Evolutionary conservation across 805 yeast species (phyloP).

Genomic region (Pichia cabralensis): DNA sequence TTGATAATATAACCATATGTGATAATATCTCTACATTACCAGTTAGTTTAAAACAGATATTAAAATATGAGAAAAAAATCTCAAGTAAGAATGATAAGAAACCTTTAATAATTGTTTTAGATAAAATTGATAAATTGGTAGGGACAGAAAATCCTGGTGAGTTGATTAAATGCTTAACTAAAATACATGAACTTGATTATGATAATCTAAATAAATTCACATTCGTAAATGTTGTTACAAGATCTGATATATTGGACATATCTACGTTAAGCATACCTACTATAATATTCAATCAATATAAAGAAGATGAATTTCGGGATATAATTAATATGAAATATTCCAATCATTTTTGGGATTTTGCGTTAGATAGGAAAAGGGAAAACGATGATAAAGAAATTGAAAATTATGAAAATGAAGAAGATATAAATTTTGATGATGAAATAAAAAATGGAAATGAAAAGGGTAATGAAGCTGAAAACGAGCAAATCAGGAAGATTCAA

Average conservation of each 20-base stretch:
- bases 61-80: neutral
- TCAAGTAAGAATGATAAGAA: constrained; percentile 5
- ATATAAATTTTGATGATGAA: neutral
- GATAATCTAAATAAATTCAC: constrained; percentile 21
- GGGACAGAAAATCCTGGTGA: constrained; percentile 27
- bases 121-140: constrained; percentile 32
- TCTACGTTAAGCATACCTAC: constrained; percentile 32
- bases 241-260: constrained; percentile 29
- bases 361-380: neutral
- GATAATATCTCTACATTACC: constrained; percentile 34
- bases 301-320: constrained; percentile 26
- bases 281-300: constrained; percentile 31
- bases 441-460: neutral
- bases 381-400: neutral
- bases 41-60: constrained; percentile 23
- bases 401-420: neutral
- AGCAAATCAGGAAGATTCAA: too few species aligned
- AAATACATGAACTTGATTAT: constrained; percentile 33
- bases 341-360: constrained; percentile 11
- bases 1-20: constrained; percentile 17
- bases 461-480: neutral
- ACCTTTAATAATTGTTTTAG: constrained; percentile 37
- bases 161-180: constrained; percentile 30
- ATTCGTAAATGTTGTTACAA: constrained; percentile 32
- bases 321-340: constrained; percentile 23